These are phyloP conservation scores for Phytophthora citricola DNA, from an alignment of 352 stramenopile genomes.

Conservation along the genomic window DNA sequence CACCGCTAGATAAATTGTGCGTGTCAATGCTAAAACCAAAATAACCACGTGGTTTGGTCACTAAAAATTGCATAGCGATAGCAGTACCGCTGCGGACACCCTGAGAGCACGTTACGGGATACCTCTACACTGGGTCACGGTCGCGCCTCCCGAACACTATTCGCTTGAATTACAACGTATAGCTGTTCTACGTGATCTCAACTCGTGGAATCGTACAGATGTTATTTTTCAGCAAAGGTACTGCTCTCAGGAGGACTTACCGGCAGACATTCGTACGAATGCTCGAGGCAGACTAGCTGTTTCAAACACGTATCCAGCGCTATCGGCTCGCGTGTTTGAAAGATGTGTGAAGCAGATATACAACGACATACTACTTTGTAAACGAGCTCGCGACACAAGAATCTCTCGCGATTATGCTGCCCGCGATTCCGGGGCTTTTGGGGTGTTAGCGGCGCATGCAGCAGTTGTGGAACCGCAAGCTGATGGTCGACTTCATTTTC, in stretches of 20 bases:
- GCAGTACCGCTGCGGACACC: neutral
- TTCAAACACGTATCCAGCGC: constrained; percentile 4
- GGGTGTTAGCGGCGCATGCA: constrained; percentile 13
- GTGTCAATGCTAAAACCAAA: neutral
- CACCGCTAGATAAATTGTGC: neutral
- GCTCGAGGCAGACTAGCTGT: neutral
- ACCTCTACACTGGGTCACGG: constrained; percentile 5
- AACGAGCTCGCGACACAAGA: neutral
- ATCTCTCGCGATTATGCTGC: constrained; percentile 10
- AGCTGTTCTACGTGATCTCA: neutral
- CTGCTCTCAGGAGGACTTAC: constrained; percentile 8
- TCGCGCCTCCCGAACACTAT: constrained; percentile 14
- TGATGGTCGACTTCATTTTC: constrained; percentile 25
- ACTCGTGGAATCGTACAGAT: constrained; percentile 2
- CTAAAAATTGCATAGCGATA: neutral
- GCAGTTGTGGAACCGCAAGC: constrained; percentile 25
- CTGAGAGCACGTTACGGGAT: constrained; percentile 5
- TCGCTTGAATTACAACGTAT: constrained; percentile 12
- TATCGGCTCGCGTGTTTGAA: neutral
- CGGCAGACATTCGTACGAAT: neutral
- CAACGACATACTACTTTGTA: neutral
- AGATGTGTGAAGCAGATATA: no score
- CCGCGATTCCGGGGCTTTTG: constrained; percentile 9
- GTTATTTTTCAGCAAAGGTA: constrained; percentile 1
- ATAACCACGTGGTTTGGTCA: neutral